These are phyloP conservation scores for Geotrichum europaeum DNA, from an alignment of 1,139 yeast species.

Conservation along the genomic window DNA sequence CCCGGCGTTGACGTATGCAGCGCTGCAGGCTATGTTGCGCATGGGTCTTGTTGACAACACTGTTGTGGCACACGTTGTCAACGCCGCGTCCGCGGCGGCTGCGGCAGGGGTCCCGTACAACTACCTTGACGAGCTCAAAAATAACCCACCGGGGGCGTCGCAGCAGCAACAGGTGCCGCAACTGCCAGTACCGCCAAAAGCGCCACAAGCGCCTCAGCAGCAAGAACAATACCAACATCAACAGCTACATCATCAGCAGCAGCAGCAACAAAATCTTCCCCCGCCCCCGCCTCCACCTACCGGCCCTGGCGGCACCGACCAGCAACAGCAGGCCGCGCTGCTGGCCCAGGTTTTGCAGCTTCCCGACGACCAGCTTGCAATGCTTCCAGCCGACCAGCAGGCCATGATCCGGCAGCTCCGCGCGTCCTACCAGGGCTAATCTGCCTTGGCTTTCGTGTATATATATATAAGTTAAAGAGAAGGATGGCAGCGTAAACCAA, in stretches of 20 bases:
- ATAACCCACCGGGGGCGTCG: not conserved
- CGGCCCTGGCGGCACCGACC: not conserved
- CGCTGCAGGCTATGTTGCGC: constrained; percentile 68
- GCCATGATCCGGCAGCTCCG: constrained; percentile 12
- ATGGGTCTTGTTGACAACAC: constrained; percentile 54
- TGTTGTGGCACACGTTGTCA: constrained; percentile 41
- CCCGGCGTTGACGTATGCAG: constrained; percentile 76
- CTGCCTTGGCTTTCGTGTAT: not conserved
- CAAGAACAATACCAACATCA: not conserved
- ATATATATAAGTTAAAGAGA: not conserved
- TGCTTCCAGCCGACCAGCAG: constrained; percentile 55
- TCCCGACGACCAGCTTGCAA: constrained; percentile 55
- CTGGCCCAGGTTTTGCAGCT: constrained; percentile 49
- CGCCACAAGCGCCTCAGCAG: not conserved
- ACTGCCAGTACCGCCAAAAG: not conserved
- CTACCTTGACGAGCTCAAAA: not conserved
- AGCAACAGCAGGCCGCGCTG: constrained; percentile 33
- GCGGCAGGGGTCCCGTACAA: constrained; percentile 1
- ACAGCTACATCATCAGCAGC: not conserved
- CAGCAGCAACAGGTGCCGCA: not conserved
- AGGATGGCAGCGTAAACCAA: too few relatives aligned
- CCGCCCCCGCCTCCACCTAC: not conserved
- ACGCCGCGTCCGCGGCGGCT: constrained; percentile 8
- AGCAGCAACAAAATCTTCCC: not conserved
- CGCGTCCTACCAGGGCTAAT: constrained; percentile 12